phyloP scores from a whole-genome alignment of 495 filamentous ascomycete genomes.

The Neurospora tetrasperma region DNA sequence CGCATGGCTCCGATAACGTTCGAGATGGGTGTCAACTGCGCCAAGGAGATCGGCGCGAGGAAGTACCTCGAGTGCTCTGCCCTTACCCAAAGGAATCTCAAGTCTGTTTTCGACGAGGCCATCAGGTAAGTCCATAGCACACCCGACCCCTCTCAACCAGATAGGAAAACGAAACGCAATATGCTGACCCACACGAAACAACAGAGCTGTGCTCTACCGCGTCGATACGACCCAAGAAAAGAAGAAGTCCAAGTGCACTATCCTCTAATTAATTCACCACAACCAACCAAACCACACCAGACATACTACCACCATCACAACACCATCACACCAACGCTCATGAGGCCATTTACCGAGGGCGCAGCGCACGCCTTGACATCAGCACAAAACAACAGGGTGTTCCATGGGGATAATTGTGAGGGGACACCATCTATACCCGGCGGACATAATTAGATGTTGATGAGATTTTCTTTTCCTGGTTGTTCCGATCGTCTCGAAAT shows the following conservation, averaged over 20 bases:
- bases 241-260: conserved; percentile 60
- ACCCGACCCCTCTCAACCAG: background rate
- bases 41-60: conserved; percentile 84
- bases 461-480: conserved; percentile 3
- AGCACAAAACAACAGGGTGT: background rate
- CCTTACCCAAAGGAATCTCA: conserved; percentile 87
- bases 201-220: conserved; percentile 75
- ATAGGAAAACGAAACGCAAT: background rate
- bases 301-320: background rate
- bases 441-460: conserved; percentile 6
- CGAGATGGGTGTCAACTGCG: conserved; percentile 71
- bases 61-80: conserved; percentile 99
- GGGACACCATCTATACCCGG: conserved; percentile 18
- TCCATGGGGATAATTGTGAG: background rate
- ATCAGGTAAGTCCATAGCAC: conserved; percentile 55
- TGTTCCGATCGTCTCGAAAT: background rate
- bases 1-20: conserved; percentile 89
- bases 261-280: conserved; percentile 45
- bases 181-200: conserved; percentile 5
- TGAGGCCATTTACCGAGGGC: background rate
- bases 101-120: conserved; percentile 96
- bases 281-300: background rate
- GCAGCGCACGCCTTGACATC: background rate
- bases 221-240: conserved; percentile 52
- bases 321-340: background rate